A percentile compares a stretch with the other conserved stretches of the same genome.
Evolutionary conservation across 1,139 yeast genomes (phyloP).

Genomic region (Saccharomyces pastorianus): DNA sequence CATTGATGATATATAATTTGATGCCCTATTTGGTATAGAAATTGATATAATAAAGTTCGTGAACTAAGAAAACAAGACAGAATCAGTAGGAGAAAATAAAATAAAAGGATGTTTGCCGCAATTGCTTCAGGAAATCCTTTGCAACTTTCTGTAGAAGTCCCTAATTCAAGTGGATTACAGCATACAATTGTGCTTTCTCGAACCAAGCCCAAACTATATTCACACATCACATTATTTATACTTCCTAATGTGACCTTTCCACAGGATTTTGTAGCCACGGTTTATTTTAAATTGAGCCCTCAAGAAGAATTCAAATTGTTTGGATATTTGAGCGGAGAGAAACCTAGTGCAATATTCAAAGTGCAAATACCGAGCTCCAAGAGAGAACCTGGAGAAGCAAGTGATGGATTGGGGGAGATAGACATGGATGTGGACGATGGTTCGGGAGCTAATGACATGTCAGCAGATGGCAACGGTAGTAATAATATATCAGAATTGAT

Average conservation of each 20-base stretch:
- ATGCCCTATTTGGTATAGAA: neutral
- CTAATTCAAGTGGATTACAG: constrained; percentile 32
- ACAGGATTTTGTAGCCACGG: constrained; percentile 65
- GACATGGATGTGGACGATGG: constrained; percentile 37
- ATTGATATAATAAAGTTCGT: neutral
- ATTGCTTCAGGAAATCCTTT: constrained; percentile 34
- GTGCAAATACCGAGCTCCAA: constrained; percentile 42
- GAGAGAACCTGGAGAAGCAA: constrained; percentile 15
- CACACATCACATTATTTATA: constrained; percentile 68
- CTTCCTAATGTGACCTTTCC: constrained; percentile 65
- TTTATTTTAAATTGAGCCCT: constrained; percentile 75
- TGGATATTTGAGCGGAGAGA: constrained; percentile 64
- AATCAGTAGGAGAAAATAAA: neutral
- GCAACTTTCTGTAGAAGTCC: constrained; percentile 31
- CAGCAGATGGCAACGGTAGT: constrained; percentile 19
- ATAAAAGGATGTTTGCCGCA: constrained; percentile 30
- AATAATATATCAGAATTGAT: constrained; percentile 36
- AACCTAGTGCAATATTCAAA: constrained; percentile 89
- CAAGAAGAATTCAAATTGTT: constrained; percentile 65
- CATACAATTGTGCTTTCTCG: constrained; percentile 31
- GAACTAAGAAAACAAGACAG: neutral
- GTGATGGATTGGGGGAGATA: constrained; percentile 34
- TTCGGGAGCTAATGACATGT: constrained; percentile 24
- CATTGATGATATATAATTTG: neutral
- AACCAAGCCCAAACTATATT: constrained; percentile 33